A percentile compares a stretch with the other conserved stretches of the same genome.
phyloP scores from a whole-genome alignment of 208 protist species.

The Blastocrithidia nonstop region DNA sequence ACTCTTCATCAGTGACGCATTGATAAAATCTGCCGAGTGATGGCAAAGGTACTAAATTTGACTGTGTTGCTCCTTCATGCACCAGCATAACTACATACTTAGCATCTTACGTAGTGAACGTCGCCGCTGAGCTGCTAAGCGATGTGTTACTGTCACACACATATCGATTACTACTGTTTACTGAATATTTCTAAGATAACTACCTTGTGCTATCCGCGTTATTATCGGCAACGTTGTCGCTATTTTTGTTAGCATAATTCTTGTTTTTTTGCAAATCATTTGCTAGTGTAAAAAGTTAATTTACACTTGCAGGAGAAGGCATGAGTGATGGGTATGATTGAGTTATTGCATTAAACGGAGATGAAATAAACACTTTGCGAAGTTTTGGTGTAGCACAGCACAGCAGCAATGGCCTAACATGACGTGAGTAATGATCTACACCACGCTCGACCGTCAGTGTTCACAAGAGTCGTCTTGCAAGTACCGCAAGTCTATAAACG shows the following conservation, averaged over 20 bases:
- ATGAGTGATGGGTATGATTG: not conserved
- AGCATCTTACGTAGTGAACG: slow-evolving; percentile 12
- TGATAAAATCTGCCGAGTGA: slow-evolving; percentile 34
- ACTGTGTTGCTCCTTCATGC: slow-evolving; percentile 21
- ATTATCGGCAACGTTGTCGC: not conserved
- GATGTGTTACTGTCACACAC: not conserved
- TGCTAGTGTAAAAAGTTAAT: not conserved
- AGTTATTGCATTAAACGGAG: not conserved
- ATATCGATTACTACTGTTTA: not conserved
- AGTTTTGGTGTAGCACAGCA: slow-evolving; percentile 30
- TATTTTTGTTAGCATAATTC: not conserved
- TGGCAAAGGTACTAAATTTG: slow-evolving; percentile 16
- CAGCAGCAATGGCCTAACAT: slow-evolving; percentile 56
- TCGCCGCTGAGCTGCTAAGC: not conserved
- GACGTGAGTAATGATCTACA: slow-evolving; percentile 19
- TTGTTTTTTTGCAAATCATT: not conserved
- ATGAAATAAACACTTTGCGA: too few relatives aligned
- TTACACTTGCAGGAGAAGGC: not conserved
- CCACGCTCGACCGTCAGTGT: slow-evolving; percentile 60
- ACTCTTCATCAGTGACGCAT: slow-evolving; percentile 51
- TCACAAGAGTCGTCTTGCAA: slow-evolving; percentile 43
- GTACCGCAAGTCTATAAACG: slow-evolving; percentile 24
- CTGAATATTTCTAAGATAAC: not conserved
- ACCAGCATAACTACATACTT: slow-evolving; percentile 42
- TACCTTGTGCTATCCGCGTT: not conserved